Evolutionary conservation across 2,329 filamentous ascomycete genomes (phyloP).

Genomic region (Aspergillus phoenicis): DNA sequence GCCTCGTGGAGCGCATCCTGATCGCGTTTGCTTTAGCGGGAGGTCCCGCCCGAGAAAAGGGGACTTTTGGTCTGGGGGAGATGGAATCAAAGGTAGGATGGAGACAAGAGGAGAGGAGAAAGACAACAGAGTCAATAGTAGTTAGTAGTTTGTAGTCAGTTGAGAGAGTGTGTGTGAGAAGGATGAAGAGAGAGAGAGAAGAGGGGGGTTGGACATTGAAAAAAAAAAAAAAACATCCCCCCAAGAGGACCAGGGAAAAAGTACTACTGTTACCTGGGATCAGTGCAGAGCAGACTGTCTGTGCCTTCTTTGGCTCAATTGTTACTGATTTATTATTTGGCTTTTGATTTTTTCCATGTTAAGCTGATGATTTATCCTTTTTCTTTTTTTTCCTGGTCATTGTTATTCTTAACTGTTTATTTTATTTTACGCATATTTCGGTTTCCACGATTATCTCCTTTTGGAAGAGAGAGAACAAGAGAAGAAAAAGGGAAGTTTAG

Average conservation of each 20-base stretch:
- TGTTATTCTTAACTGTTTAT: background rate
- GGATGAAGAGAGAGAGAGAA: constrained; percentile 7
- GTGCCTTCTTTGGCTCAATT: too few relatives aligned
- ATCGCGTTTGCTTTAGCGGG: constrained; percentile 14
- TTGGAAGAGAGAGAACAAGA: background rate
- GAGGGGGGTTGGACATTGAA: background rate
- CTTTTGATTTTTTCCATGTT: too few relatives aligned
- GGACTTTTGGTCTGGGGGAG: constrained; percentile 8
- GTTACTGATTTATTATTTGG: too few relatives aligned
- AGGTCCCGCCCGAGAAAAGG: constrained; percentile 13
- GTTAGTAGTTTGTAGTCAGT: too few relatives aligned
- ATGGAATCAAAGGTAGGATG: constrained; percentile 4
- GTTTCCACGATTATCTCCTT: background rate
- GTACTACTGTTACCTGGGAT: constrained; percentile 1
- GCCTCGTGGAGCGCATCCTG: constrained; percentile 16
- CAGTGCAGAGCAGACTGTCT: background rate
- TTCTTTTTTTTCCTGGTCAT: too few relatives aligned
- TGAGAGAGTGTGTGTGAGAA: constrained; percentile 1
- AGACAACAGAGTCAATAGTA: background rate
- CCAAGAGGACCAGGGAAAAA: constrained; percentile 10
- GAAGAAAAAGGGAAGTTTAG: too few relatives aligned
- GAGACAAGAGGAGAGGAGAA: constrained; percentile 1
- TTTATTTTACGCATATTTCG: background rate
- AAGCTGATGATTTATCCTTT: too few relatives aligned
- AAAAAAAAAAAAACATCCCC: constrained; percentile 7